Conservation (phyloP, 2,329 filamentous ascomycete species). For the Orbilia javanica region DNA sequence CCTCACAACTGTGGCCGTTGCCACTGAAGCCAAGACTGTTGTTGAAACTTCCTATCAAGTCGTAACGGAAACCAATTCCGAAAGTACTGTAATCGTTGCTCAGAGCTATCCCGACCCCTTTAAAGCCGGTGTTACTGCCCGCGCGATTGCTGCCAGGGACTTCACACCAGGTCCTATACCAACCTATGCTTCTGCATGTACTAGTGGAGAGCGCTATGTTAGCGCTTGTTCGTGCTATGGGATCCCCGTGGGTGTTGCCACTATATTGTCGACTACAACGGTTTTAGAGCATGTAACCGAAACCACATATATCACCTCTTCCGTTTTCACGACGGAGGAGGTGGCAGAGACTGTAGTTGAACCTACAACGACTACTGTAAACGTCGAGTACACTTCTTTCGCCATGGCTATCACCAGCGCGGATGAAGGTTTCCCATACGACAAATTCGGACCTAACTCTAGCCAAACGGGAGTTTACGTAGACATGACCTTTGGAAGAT, state of each 20-base stretch:
- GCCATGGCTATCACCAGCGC: background rate
- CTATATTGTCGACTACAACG: background rate
- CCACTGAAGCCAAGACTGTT: background rate
- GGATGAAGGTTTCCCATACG: background rate
- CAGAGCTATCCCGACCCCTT: background rate
- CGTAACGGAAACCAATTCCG: background rate
- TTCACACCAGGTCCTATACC: background rate
- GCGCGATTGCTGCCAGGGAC: background rate
- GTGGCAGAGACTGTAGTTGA: background rate
- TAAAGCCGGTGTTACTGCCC: background rate
- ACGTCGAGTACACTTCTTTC: background rate
- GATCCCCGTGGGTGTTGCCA: background rate
- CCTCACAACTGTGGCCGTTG: background rate
- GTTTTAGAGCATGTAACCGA: background rate
- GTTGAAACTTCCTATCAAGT: background rate
- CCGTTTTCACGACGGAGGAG: background rate
- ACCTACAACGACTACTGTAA: background rate
- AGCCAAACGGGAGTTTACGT: background rate
- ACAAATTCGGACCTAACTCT: background rate
- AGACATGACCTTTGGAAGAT: background rate
- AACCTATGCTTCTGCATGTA: conserved; percentile 2
- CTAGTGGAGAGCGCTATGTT: conserved; percentile 9
- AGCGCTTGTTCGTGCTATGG: conserved; percentile 21
- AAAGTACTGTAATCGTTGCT: background rate
- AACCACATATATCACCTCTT: background rate